Evolutionary conservation across 495 filamentous ascomycete species (phyloP).

Genomic region (Tuber indicum): DNA sequence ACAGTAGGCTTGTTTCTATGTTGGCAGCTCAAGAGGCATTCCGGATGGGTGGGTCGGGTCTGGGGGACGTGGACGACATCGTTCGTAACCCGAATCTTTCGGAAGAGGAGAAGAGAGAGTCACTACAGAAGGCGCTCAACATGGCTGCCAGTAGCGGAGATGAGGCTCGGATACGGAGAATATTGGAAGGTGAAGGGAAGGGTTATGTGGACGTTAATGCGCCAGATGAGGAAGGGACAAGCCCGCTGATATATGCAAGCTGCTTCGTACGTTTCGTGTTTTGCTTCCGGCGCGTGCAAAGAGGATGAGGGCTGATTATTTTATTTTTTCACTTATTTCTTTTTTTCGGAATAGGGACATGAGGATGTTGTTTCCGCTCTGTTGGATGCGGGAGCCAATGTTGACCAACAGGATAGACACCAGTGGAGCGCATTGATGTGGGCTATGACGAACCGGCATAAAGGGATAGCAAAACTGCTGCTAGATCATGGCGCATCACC

Average conservation of each 20-base stretch:
- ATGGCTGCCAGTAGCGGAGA: conserved; percentile 98
- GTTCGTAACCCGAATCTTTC: conserved; percentile 65
- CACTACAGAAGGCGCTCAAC: conserved; percentile 78
- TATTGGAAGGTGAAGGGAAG: conserved; percentile 69
- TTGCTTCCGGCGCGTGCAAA: not conserved
- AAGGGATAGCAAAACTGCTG: conserved; percentile 83
- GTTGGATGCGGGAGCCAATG: conserved; percentile 77
- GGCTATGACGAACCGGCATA: conserved; percentile 98
- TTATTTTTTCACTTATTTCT: no score
- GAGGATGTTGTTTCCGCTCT: conserved; percentile 80
- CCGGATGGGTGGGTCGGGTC: conserved; percentile 60
- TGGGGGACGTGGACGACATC: conserved; percentile 72
- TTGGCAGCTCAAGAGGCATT: conserved; percentile 85
- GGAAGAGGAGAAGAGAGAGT: conserved; percentile 67
- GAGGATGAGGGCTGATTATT: conserved; percentile 15
- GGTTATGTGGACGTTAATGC: conserved; percentile 79
- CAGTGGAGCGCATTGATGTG: conserved; percentile 99
- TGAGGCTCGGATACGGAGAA: conserved; percentile 66
- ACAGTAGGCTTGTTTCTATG: conserved; percentile 89
- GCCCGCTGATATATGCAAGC: conserved; percentile 93
- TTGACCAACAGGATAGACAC: conserved; percentile 90
- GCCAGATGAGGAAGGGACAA: conserved; percentile 89
- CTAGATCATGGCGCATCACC: conserved; percentile 92
- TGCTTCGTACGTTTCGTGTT: conserved; percentile 71
- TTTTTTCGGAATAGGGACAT: conserved; percentile 59